These are phyloP conservation scores for Hawksworthiomyces lignivorus DNA, from an alignment of 2,329 filamentous ascomycete genomes.

Conservation along the genomic window DNA sequence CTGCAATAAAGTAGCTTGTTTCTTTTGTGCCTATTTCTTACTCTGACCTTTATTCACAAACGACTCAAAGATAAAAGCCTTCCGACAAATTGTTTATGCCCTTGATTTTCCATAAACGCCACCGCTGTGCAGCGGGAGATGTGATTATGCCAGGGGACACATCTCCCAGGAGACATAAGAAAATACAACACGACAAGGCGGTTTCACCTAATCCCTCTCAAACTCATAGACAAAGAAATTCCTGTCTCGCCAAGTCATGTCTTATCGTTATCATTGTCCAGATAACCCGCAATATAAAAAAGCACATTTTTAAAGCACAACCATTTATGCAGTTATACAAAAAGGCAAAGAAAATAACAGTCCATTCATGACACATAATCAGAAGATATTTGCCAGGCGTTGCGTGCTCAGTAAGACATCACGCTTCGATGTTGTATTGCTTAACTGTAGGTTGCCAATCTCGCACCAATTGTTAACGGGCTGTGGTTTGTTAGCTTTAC, in stretches of 20 bases:
- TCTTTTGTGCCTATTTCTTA: too few relatives aligned
- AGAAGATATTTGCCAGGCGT: constrained; percentile 5
- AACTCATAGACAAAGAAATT: constrained; percentile 1
- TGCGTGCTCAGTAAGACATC: constrained; percentile 11
- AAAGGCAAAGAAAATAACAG: constrained; percentile 6
- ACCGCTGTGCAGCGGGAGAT: constrained; percentile 13
- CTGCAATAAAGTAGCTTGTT: too few relatives aligned
- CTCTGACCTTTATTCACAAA: too few relatives aligned
- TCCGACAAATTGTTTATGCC: too few relatives aligned
- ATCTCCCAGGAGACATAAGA: background rate
- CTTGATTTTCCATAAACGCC: too few relatives aligned
- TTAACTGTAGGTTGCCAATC: constrained; percentile 28
- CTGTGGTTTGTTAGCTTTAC: constrained; percentile 26
- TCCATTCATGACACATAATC: constrained; percentile 10
- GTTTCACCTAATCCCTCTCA: background rate
- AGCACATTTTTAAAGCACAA: too few relatives aligned
- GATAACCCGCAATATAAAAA: background rate
- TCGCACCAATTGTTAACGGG: constrained; percentile 63
- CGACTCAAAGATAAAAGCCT: too few relatives aligned
- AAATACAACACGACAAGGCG: too few relatives aligned
- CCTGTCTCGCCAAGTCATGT: too few relatives aligned
- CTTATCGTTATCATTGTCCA: too few relatives aligned
- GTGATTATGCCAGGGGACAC: background rate
- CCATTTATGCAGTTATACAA: too few relatives aligned
- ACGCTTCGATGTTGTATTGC: constrained; percentile 18